phyloP scores from a whole-genome alignment of 805 yeast genomes.

The Wickerhamiella azyma region DNA sequence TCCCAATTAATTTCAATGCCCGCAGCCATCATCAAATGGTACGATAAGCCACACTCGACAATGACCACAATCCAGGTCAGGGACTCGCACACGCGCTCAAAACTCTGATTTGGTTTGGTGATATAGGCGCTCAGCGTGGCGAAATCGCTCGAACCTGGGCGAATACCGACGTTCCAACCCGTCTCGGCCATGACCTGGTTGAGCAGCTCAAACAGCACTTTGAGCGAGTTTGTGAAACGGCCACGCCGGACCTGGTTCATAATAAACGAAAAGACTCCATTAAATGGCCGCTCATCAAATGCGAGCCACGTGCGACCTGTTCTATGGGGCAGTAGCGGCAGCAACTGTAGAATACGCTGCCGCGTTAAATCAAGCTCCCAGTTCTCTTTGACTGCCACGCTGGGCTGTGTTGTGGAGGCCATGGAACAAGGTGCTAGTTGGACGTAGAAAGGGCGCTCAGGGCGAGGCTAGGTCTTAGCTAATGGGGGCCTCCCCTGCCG shows the following conservation, averaged over 20 bases:
- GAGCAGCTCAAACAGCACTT: neutral
- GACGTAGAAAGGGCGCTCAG: neutral
- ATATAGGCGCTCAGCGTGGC: neutral
- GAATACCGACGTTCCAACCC: slow-evolving; percentile 1
- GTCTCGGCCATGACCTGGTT: neutral
- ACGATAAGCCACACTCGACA: neutral
- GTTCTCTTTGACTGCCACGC: neutral
- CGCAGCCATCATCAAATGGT: neutral
- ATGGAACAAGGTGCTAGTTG: neutral
- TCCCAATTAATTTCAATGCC: neutral
- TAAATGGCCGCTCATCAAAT: neutral
- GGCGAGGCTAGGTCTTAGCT: neutral
- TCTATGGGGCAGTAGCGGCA: neutral
- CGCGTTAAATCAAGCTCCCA: neutral
- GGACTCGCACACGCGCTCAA: neutral
- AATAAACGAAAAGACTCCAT: neutral
- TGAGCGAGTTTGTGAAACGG: neutral
- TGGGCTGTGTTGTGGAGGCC: neutral
- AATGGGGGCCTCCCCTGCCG: neutral
- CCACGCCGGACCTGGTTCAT: neutral
- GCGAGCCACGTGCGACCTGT: neutral
- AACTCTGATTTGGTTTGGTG: neutral
- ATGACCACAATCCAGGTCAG: neutral
- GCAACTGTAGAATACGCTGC: neutral
- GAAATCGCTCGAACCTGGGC: neutral